Percentiles rank a stretch among this genome's conserved stretches.
Evolutionary conservation across 805 yeast genomes (phyloP).

Genomic region (Millerozyma acaciae): DNA sequence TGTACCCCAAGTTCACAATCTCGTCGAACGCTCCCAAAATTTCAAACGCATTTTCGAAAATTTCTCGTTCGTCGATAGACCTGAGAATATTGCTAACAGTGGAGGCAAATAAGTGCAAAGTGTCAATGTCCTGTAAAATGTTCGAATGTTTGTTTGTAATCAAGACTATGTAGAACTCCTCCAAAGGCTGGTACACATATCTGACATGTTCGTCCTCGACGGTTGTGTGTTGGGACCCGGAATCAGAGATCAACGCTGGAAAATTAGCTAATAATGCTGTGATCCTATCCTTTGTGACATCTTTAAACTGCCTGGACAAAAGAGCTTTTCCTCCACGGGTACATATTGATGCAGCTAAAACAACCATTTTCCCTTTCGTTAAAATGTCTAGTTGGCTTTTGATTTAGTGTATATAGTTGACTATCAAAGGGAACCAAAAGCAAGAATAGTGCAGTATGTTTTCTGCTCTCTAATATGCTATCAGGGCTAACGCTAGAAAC

Average conservation of each 20-base stretch:
- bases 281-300: conserved; percentile 77
- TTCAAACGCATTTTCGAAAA: conserved; percentile 81
- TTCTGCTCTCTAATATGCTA: too few relatives aligned
- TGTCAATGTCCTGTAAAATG: conserved; percentile 90
- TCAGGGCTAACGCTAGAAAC: too few relatives aligned
- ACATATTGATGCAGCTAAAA: conserved; percentile 91
- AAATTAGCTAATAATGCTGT: conserved; percentile 81
- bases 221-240: conserved; percentile 81
- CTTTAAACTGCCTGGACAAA: conserved; percentile 87
- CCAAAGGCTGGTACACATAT: conserved; percentile 93
- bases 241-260: conserved; percentile 70
- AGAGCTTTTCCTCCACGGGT: conserved; percentile 91
- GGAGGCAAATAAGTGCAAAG: conserved; percentile 80
- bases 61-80: conserved; percentile 74
- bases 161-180: conserved; percentile 84
- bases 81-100: conserved; percentile 73
- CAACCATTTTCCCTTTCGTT: conserved; percentile 48
- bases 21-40: conserved; percentile 91
- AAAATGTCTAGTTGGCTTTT: too few relatives aligned
- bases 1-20: conserved; percentile 82
- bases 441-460: too few relatives aligned
- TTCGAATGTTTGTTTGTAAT: conserved; percentile 89
- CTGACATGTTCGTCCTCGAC: conserved; percentile 90
- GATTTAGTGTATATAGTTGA: too few relatives aligned
- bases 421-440: too few relatives aligned